These are phyloP conservation scores for Epichloe festucae DNA, from an alignment of 2,329 filamentous ascomycete genomes.

Conservation along the genomic window DNA sequence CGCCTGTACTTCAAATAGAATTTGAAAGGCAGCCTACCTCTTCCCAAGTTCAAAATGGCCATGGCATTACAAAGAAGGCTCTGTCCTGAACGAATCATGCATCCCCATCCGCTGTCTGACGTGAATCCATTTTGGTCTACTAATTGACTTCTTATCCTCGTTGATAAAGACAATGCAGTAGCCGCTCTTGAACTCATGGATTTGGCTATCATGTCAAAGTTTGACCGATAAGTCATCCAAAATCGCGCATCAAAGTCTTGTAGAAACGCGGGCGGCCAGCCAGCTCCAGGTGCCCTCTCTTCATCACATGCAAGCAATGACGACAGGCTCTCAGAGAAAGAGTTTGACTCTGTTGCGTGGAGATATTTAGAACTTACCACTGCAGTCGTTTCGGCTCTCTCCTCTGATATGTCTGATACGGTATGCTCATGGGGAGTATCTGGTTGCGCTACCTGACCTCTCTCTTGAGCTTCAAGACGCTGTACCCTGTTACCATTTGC, in stretches of 20 bases:
- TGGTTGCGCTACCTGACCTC: neutral
- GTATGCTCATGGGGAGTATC: neutral
- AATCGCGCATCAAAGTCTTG: constrained; percentile 86
- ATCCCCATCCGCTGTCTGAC: constrained; percentile 93
- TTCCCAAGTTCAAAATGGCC: constrained; percentile 57
- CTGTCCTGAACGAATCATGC: constrained; percentile 96
- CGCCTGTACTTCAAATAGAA: neutral
- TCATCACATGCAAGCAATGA: constrained; percentile 38
- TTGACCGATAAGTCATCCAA: constrained; percentile 93
- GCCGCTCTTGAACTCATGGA: constrained; percentile 60
- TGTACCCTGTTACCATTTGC: constrained; percentile 4
- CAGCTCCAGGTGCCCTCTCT: constrained; percentile 35
- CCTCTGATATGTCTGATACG: neutral
- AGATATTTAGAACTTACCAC: constrained; percentile 14
- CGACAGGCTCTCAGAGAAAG: constrained; percentile 36
- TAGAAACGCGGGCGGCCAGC: constrained; percentile 77
- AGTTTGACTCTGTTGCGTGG: constrained; percentile 32
- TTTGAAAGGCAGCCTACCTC: constrained; percentile 42
- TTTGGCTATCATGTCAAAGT: constrained; percentile 71
- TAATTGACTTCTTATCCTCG: constrained; percentile 70
- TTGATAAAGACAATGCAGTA: constrained; percentile 64
- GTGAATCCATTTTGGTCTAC: constrained; percentile 72
- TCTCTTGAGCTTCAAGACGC: neutral
- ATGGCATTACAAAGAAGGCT: constrained; percentile 83
- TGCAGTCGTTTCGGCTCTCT: neutral